Evolutionary conservation across 2,329 filamentous ascomycete genomes (phyloP).

Genomic region (Cryphonectria naterciae): DNA sequence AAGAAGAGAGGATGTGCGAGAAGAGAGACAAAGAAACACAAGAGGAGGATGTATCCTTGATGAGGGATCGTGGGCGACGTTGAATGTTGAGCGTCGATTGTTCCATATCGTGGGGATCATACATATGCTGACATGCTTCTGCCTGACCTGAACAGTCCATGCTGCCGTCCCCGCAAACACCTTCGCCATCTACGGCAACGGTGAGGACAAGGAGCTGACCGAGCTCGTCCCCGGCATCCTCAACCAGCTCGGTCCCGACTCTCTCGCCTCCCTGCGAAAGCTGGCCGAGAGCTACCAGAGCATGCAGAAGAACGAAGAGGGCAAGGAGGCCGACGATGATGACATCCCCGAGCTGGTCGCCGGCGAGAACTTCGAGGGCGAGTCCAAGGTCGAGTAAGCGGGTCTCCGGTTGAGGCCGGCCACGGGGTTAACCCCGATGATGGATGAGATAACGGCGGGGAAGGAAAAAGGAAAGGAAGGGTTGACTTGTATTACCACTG

Average conservation of each 20-base stretch:
- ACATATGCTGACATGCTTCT: slow-evolving; percentile 17
- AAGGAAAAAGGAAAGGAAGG: not conserved
- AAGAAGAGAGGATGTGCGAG: not conserved
- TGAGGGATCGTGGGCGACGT: not conserved
- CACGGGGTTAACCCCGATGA: slow-evolving; percentile 9
- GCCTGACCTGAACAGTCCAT: slow-evolving; percentile 69
- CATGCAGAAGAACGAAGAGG: slow-evolving; percentile 90
- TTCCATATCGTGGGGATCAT: not conserved
- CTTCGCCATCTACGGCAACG: slow-evolving; percentile 98
- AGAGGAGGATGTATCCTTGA: not conserved
- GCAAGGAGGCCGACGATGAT: slow-evolving; percentile 79
- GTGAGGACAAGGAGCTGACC: slow-evolving; percentile 99
- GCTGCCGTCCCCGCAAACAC: slow-evolving; percentile 97
- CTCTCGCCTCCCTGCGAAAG: slow-evolving; percentile 95
- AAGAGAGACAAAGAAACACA: not conserved
- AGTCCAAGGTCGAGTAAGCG: slow-evolving; percentile 90
- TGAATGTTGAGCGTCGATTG: not conserved
- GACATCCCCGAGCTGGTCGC: slow-evolving; percentile 97
- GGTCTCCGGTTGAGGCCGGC: slow-evolving; percentile 18
- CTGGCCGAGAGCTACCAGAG: slow-evolving; percentile 99
- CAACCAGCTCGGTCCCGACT: slow-evolving; percentile 99
- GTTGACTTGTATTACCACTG: slow-evolving; percentile 18
- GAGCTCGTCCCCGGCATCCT: slow-evolving; percentile 99
- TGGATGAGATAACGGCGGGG: not conserved
- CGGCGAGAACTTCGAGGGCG: slow-evolving; percentile 83